Percentiles rank a stretch among this genome's conserved stretches.
Conservation (phyloP, 2,329 filamentous ascomycete genomes). For the Botrytis fabae region DNA sequence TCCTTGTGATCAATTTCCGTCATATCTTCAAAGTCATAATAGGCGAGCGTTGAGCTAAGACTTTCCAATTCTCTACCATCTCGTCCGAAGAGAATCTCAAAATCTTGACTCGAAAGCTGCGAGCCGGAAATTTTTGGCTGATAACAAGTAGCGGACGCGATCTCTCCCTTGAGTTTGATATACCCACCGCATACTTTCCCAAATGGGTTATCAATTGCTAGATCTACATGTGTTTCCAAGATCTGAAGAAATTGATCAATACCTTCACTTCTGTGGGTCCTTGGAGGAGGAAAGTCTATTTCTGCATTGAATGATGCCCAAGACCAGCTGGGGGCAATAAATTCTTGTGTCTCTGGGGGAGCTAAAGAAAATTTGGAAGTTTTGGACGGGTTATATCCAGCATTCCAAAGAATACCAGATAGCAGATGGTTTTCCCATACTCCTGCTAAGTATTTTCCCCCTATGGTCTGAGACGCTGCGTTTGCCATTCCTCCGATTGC, state of each 20-base stretch:
- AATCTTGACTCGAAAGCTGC: too few species aligned
- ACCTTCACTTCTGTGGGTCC: accelerated
- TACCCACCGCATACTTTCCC: neutral
- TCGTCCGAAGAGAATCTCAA: neutral
- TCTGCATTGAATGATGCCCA: neutral
- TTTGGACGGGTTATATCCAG: accelerated
- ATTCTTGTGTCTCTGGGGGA: neutral
- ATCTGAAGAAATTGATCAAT: neutral
- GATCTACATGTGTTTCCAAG: neutral
- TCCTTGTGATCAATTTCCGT: neutral
- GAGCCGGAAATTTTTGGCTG: too few species aligned
- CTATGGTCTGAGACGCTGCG: neutral
- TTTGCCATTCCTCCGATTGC: neutral
- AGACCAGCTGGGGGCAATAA: neutral
- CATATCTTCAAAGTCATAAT: neutral
- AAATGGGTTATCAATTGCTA: neutral
- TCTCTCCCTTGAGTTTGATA: neutral
- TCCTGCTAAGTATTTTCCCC: neutral
- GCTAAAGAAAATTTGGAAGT: neutral
- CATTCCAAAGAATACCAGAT: neutral
- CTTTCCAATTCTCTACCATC: neutral
- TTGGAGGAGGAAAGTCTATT: neutral
- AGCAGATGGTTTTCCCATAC: neutral
- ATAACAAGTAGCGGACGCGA: too few species aligned
- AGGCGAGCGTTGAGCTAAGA: neutral